Conservation (phyloP, 495 filamentous ascomycete genomes). For the Penicillium turbatum region DNA sequence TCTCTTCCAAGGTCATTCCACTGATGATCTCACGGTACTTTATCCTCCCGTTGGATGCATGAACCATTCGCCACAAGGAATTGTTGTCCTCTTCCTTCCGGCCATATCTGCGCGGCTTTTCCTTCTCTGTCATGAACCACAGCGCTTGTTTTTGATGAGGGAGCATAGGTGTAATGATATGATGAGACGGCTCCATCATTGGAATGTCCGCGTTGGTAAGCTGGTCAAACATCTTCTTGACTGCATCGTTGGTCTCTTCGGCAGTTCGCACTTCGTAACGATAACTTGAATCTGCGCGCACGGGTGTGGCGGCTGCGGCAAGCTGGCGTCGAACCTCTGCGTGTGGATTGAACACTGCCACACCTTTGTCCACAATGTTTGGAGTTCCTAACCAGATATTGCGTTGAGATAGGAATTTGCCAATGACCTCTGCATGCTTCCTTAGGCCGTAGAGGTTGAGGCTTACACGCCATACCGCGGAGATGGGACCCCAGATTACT, state of each 20-base stretch:
- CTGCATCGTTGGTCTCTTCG: constrained; percentile 80
- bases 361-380: constrained; percentile 56
- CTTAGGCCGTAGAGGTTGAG: constrained; percentile 79
- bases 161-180: constrained; percentile 66
- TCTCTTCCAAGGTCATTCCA: constrained; percentile 54
- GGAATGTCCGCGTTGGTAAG: constrained; percentile 72
- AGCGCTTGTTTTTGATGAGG: constrained; percentile 90
- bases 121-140: constrained; percentile 81
- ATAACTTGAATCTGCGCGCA: constrained; percentile 21
- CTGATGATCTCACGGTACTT: constrained; percentile 82
- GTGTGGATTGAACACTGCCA: constrained; percentile 68
- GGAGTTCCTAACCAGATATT: constrained; percentile 64
- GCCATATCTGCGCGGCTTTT: constrained; percentile 56
- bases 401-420: constrained; percentile 57
- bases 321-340: constrained; percentile 41
- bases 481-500: constrained; percentile 49
- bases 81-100: constrained; percentile 55
- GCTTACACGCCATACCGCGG: constrained; percentile 51
- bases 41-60: constrained; percentile 47
- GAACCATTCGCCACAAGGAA: constrained; percentile 67
- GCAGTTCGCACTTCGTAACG: constrained; percentile 59
- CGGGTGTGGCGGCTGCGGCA: constrained; percentile 21
- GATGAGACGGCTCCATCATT: constrained; percentile 59
- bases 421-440: constrained; percentile 58
- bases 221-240: constrained; percentile 82